Evolutionary conservation across 2,329 filamentous ascomycete species (phyloP), one percentile per base, ranked within the genome.

Genomic region (Colletotrichum sp.): DNA sequence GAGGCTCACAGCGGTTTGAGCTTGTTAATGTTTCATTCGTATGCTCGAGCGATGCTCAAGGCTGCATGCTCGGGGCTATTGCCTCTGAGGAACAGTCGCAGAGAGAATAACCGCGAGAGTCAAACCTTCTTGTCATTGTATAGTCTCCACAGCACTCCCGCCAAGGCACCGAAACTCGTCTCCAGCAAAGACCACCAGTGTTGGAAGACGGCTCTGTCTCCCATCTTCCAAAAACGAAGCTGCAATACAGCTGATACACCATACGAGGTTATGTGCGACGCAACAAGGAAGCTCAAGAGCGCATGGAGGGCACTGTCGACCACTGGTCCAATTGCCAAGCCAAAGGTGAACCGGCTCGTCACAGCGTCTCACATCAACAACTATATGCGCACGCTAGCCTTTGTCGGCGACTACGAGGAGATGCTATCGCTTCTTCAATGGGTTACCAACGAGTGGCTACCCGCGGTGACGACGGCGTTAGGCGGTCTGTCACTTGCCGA

Each of bases 311-410:
- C 16, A 24, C 26, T 75, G 9, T 36, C 62, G 12, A 75, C 65
- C 6, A 65, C 12, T 5, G 64, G 36, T 24, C 39, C 73, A 21
- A 63, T 64, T 16, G 15, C n/a, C 34, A 18, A 60, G 7, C 66
- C 71, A 21, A 55, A 26, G 7, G 68, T 39, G 8, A 60, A 57
- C 36, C 7, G 7, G 15, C 28, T 55, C 4, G 49, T 81, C 86
- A 15, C 85, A 92, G 13, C 82, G 82, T 12, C 88, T 89, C 8
- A 83, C 83, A 24, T 83, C 88, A 49, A 80, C 79, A 85, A 87
- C 3, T 94, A 94, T 80, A 88, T 95, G 81, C 88, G 92, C 63
- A 88, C 91, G 2, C 85, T 95, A 26, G 93, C 90, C 1, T 88
- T 90, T 69, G 82, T 92, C n/a, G 89, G 89, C 44, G 91, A 95